Evolutionary conservation across 257 asterid species (phyloP), one percentile per base, ranked within the genome.

Genomic region (Solanum habrochaites): DNA sequence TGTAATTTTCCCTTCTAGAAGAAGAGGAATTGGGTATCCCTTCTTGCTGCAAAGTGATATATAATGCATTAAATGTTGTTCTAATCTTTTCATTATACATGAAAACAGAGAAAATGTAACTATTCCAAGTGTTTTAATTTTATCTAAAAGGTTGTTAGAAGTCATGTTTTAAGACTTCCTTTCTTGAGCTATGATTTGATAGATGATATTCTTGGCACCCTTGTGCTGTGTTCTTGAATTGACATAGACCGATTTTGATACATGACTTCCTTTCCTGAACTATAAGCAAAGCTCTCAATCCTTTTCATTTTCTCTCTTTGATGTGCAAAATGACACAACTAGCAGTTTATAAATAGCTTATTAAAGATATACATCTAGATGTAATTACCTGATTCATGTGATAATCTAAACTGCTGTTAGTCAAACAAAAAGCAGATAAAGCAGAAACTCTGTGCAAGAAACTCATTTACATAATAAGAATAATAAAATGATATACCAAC

Each of bases 21-120:
- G 97, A 75, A 89, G 94, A 88, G 97, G 97, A 7, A 91, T 94
- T 52, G 95, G 95, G 45, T 88, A 91, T 83, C 94, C 94, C 39
- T 92, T 94, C 90, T 90, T 92, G 92, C 91, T 93, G 88, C 94
- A 93, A n/a, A 90, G 88, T 87, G 95, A 91, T 83, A 18, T 16
- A 80, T 80, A 80, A 43, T 29, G 27, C 43, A 80, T 43, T 5
- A 47, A 80, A 27, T 80, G 67, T 16, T 74, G 82, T 40, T 23
- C 58, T 74, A 39, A 74, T 47, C 20, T 2, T 74, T 74, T 74
- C 32, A 42, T 23, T 40, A 74, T 40, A 12, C 85, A 80, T 80
- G 67, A 9, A 27, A 80, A 80, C 37, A 8, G 25, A 47, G 6
- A 78, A 77, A 80, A 47, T 16, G 20, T 80, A 29, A 80, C 58